Base-by-base conservation (phyloP, 2,329 filamentous ascomycete species). In the Albifimbria verrucaria region DNA sequence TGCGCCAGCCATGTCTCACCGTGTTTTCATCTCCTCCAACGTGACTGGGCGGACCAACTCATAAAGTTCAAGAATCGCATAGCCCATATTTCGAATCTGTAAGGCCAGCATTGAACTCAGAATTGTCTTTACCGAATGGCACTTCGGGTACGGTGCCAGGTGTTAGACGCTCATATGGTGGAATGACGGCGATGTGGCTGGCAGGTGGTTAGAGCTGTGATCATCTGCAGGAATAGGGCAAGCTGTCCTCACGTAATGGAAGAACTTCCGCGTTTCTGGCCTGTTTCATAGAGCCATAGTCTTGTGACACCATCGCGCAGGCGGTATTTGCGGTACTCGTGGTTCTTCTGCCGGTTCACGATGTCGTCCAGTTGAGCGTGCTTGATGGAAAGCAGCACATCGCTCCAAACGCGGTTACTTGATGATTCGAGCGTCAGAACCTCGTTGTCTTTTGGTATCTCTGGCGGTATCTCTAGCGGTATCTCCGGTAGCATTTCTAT, bases 231-330 rank as follows among this genome's bases (percentile, higher is more conserved):
- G 17, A 32, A 50, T 20, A 59, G n/a, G n/a, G n/a, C n/a, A n/a
- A n/a, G n/a, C n/a, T n/a, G n/a, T n/a, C n/a, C 57, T 20, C 61
- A 59, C 54, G 62, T 64, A 39, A 66, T 61, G 15, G 60, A 53
- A 9, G 57, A 57, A 23, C 52, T 42, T 1, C 60, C 62, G 4
- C 45, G 46, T 2, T 48, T 52, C 10, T 42, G 47, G 1, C 41
- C 23, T 1, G 58, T 64, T 36, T 65, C 60, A 49, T 65, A 67
- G 1, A 67, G 50, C 64, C 62, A 67, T 2, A 67, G 53, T 1
- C 63, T 55, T 11, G 50, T 20, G 6, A 65, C 57, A 9, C 55
- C 50, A 7, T 64, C 49, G 18, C 55, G 57, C 2, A 63, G 51
- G 4, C 61, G 48, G 24, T 67, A 65, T 7, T 59, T 65, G 28